A percentile compares a stretch with the other conserved stretches of the same genome.
These are phyloP conservation scores for Gelatoporia subvermispora DNA, from an alignment of 768 basidiomycete genomes.

Conservation along the genomic window DNA sequence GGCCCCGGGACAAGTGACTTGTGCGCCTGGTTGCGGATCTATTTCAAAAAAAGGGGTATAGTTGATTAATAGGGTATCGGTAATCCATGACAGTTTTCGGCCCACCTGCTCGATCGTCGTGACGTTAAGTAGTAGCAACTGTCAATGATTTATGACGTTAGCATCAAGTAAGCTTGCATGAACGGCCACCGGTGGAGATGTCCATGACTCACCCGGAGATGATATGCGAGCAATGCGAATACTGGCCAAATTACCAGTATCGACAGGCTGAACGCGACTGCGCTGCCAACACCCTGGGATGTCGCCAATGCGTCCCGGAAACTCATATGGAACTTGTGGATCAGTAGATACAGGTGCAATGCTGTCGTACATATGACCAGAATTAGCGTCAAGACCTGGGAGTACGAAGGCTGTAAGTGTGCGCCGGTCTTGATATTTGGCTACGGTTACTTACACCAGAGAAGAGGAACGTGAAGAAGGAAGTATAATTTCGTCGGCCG, in stretches of 20 bases:
- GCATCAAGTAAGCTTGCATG: background rate
- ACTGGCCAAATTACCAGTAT: slow-evolving; percentile 81
- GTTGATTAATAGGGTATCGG: background rate
- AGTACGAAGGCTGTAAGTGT: slow-evolving; percentile 5
- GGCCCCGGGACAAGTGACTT: slow-evolving; percentile 59
- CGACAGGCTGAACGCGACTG: slow-evolving; percentile 71
- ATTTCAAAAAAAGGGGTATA: background rate
- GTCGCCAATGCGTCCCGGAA: slow-evolving; percentile 40
- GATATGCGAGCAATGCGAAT: slow-evolving; percentile 72
- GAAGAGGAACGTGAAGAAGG: slow-evolving; percentile 84
- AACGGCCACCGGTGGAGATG: background rate
- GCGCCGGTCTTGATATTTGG: background rate
- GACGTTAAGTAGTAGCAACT: slow-evolving; percentile 80
- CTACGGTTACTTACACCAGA: slow-evolving; percentile 52
- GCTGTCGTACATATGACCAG: slow-evolving; percentile 82
- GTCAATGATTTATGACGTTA: slow-evolving; percentile 3
- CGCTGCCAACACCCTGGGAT: slow-evolving; percentile 63
- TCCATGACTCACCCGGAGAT: slow-evolving; percentile 72
- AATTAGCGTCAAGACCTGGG: slow-evolving; percentile 65
- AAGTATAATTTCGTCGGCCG: slow-evolving; percentile 89
- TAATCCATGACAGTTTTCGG: background rate
- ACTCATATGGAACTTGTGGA: slow-evolving; percentile 42
- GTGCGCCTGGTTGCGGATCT: slow-evolving; percentile 87
- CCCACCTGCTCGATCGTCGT: slow-evolving; percentile 95
- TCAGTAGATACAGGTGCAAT: slow-evolving; percentile 70